These are phyloP conservation scores for Hygrophorus russula DNA, from an alignment of 768 basidiomycete genomes.

Conservation along the genomic window DNA sequence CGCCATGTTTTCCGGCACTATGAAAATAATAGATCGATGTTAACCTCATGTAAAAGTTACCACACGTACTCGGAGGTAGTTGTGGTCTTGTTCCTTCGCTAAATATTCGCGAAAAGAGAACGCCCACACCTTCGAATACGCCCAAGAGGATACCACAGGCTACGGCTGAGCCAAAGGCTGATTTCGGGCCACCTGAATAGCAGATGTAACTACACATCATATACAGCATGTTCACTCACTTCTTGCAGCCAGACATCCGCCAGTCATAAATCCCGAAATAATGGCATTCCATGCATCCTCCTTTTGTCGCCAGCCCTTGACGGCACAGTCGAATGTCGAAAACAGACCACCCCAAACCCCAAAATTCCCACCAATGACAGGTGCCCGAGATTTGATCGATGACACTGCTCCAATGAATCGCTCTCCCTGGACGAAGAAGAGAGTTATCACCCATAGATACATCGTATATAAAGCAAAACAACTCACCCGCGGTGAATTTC, in stretches of 20 bases:
- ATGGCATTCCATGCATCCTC: conserved; percentile 99
- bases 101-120: conserved; percentile 81
- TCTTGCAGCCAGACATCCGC: conserved; percentile 88
- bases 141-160: conserved; percentile 94
- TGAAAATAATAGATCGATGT: neutral
- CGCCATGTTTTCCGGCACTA: conserved; percentile 48
- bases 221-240: conserved; percentile 43
- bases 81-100: conserved; percentile 75
- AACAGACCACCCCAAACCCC: conserved; percentile 97
- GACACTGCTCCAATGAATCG: conserved; percentile 89
- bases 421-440: conserved; percentile 55
- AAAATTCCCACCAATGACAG: conserved; percentile 96
- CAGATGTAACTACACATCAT: neutral
- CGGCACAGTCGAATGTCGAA: conserved; percentile 95
- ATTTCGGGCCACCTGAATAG: conserved; percentile 75
- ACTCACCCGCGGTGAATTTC: conserved; percentile 88
- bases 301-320: conserved; percentile 94
- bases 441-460: conserved; percentile 3
- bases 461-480: neutral
- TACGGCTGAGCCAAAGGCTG: conserved; percentile 85
- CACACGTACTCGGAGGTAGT: conserved; percentile 60
- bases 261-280: conserved; percentile 96
- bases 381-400: conserved; percentile 95
- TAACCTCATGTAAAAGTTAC: neutral
- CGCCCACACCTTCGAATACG: conserved; percentile 91